These are phyloP conservation scores for Heterococcus sp. DNA, from an alignment of 108 stramenopile species.

Conservation along the genomic window DNA sequence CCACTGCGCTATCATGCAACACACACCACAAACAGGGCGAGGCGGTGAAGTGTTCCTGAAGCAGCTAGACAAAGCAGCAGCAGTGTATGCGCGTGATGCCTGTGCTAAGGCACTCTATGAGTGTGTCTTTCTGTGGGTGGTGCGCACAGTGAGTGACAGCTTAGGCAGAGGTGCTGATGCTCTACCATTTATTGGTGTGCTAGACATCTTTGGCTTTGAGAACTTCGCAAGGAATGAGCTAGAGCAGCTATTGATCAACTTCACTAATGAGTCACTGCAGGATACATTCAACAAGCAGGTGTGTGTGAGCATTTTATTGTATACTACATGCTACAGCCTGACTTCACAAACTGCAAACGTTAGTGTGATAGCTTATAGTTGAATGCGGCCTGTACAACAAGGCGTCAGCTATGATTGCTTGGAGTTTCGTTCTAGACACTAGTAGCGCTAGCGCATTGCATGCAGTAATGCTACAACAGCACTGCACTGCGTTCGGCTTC, in stretches of 20 bases:
- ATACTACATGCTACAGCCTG: neutral
- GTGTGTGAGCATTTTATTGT: constrained; percentile 62
- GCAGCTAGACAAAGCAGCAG: neutral
- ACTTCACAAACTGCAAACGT: neutral
- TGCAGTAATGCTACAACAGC: too few species aligned
- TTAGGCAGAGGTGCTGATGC: neutral
- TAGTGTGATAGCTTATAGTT: too few species aligned
- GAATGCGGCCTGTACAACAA: too few species aligned
- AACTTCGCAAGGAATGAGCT: constrained; percentile 85
- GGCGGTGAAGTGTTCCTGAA: neutral
- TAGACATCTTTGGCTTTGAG: constrained; percentile 64
- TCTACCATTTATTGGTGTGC: neutral
- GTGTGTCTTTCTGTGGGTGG: neutral
- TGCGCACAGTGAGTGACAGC: neutral
- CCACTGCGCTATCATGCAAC: too few species aligned
- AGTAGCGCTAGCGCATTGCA: too few species aligned
- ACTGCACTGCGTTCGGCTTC: too few species aligned
- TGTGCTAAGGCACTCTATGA: neutral
- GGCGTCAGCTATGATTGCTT: too few species aligned
- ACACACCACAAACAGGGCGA: too few species aligned
- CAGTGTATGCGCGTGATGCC: neutral
- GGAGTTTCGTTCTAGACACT: too few species aligned
- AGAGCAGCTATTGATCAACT: constrained; percentile 94
- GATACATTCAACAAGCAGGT: constrained; percentile 87
- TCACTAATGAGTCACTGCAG: constrained; percentile 87